Conservation (phyloP, 768 basidiomycete genomes). For the Mrakia blollopis region DNA sequence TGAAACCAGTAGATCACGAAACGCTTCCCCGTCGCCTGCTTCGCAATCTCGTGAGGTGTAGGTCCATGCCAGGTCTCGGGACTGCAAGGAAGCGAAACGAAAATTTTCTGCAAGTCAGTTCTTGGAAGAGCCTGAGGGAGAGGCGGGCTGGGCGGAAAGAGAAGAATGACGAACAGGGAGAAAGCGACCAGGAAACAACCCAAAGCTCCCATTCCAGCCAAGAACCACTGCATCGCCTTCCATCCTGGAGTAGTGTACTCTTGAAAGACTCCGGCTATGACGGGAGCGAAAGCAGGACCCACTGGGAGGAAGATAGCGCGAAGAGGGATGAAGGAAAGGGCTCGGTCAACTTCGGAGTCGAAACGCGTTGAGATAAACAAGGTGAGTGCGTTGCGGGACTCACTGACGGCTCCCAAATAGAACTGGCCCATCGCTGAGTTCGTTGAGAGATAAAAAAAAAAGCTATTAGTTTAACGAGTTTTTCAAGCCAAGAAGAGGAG, state of each 20-base stretch:
- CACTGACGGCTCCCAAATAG: slow-evolving; percentile 17
- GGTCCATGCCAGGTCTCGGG: slow-evolving; percentile 43
- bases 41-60: slow-evolving; percentile 38
- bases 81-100: slow-evolving; percentile 4
- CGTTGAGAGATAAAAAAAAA: too few species aligned
- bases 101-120: background rate
- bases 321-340: background rate
- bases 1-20: slow-evolving; percentile 43
- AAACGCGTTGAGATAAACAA: background rate
- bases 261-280: slow-evolving; percentile 43
- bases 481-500: too few species aligned
- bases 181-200: slow-evolving; percentile 26
- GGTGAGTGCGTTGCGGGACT: too few species aligned
- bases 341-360: too few species aligned
- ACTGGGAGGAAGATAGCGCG: background rate
- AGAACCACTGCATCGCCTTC: slow-evolving; percentile 36
- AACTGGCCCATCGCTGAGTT: slow-evolving; percentile 22
- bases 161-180: slow-evolving; percentile 17
- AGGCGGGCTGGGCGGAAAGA: too few species aligned
- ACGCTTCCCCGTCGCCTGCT: slow-evolving; percentile 36
- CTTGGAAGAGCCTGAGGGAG: background rate
- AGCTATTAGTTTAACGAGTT: too few species aligned
- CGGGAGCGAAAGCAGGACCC: slow-evolving; percentile 20
- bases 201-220: slow-evolving; percentile 31
- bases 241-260: slow-evolving; percentile 32